Conservation (phyloP, 2,329 filamentous ascomycete genomes). For the Tolypocladium album region DNA sequence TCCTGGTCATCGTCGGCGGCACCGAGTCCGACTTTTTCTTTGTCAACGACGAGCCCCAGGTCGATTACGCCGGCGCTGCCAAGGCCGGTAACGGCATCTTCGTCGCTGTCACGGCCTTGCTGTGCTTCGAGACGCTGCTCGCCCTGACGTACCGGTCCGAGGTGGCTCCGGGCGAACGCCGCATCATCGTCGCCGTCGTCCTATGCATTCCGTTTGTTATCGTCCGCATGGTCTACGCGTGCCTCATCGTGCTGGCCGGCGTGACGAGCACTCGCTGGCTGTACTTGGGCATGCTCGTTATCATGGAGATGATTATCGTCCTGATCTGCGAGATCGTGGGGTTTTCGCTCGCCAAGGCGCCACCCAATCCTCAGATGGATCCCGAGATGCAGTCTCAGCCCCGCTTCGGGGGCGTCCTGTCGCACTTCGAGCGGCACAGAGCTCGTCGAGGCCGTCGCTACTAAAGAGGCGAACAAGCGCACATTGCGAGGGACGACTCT, state of each 20-base stretch:
- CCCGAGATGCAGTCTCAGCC: slow-evolving; percentile 3
- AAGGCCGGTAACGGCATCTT: slow-evolving; percentile 17
- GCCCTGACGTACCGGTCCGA: slow-evolving; percentile 25
- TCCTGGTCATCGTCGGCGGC: slow-evolving; percentile 21
- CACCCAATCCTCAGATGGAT: slow-evolving; percentile 5
- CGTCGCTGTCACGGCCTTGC: slow-evolving; percentile 26
- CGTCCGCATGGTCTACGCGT: slow-evolving; percentile 20
- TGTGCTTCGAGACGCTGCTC: slow-evolving; percentile 28
- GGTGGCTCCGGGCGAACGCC: slow-evolving; percentile 39
- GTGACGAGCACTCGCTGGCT: slow-evolving; percentile 16
- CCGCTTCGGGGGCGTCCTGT: background rate
- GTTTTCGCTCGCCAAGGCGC: slow-evolving; percentile 15
- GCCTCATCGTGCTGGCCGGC: slow-evolving; percentile 15
- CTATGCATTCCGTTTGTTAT: slow-evolving; percentile 21
- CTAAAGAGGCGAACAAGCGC: background rate
- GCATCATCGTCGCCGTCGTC: slow-evolving; percentile 35
- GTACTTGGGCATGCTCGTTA: slow-evolving; percentile 19
- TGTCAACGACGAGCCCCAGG: slow-evolving; percentile 9
- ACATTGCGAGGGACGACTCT: background rate
- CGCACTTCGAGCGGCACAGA: background rate
- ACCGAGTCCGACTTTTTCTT: slow-evolving; percentile 13
- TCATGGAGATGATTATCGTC: slow-evolving; percentile 22
- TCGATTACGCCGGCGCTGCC: slow-evolving; percentile 16
- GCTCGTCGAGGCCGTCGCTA: background rate
- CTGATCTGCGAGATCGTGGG: slow-evolving; percentile 18